Percentiles rank a stretch among this genome's conserved stretches.
phyloP scores from a whole-genome alignment of 2,329 filamentous ascomycete genomes.

The Septoria petroselini region DNA sequence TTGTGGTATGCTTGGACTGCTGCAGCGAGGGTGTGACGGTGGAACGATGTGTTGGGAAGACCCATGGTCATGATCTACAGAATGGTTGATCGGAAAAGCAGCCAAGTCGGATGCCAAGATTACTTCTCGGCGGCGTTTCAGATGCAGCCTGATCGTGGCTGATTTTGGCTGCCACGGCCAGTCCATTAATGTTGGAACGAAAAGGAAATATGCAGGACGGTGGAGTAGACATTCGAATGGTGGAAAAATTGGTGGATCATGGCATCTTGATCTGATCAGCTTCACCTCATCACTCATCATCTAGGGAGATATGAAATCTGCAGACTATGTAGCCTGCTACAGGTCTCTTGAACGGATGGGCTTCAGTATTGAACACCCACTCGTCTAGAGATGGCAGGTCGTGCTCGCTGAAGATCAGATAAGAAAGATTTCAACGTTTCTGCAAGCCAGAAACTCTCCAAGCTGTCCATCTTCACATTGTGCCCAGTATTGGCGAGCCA shows the following conservation, averaged over 20 bases:
- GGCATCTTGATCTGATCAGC: too few relatives aligned
- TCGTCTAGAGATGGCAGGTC: slow-evolving; percentile 46
- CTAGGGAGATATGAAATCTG: too few relatives aligned
- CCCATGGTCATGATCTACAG: neutral
- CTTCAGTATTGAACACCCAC: slow-evolving; percentile 52
- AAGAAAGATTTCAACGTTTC: slow-evolving; percentile 53
- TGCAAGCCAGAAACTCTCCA: slow-evolving; percentile 51
- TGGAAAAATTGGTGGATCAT: too few relatives aligned
- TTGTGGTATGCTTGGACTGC: too few relatives aligned
- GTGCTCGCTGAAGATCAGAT: slow-evolving; percentile 47
- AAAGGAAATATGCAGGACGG: too few relatives aligned
- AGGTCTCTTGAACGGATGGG: slow-evolving; percentile 46
- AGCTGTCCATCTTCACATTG: slow-evolving; percentile 41
- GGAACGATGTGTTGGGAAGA: too few relatives aligned
- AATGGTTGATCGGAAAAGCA: neutral
- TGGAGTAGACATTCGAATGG: too few relatives aligned
- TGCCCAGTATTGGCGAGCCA: slow-evolving; percentile 35
- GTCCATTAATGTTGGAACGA: too few relatives aligned
- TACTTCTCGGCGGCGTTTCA: neutral
- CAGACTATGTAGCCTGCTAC: slow-evolving; percentile 13
- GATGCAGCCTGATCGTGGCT: neutral
- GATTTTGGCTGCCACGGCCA: neutral
- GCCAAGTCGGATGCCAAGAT: too few relatives aligned
- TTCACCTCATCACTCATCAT: too few relatives aligned
- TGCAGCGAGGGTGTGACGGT: too few relatives aligned